Evolutionary conservation across 768 basidiomycete species (phyloP), one percentile per base, ranked within the genome.

Genomic region (Tephrocybe sp.): DNA sequence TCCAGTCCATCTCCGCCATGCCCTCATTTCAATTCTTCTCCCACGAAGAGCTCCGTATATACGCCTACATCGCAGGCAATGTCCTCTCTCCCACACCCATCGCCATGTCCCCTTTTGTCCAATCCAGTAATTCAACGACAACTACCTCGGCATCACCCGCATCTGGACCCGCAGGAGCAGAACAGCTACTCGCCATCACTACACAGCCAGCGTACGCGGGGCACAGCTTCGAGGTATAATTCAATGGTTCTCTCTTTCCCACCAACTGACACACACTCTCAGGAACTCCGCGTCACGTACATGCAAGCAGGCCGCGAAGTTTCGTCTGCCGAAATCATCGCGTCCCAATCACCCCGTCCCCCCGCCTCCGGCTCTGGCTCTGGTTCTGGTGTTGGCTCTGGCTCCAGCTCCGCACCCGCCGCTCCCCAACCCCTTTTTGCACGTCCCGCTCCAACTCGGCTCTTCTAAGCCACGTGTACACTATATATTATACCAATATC

Each of bases 281-380:
- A 82, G 80, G 80, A 82, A 65, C 72, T 81, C 35, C 78, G 78
- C 39, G 56, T 81, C 40, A 78, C 78, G 0, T 75, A 55, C 49
- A 52, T 71, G 31, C 62, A 67, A n/a, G 65, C 68, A 35, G 68
- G 73, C 0, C 73, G 74, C 34, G 76, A 79, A 53, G 67, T 79
- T 43, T 72, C 69, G 3, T 81, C 80, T 2, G 59, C 64, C 5
- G 72, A 75, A 48, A 61, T 71, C 36, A 12, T 41, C 73, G 58
- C 44, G 36, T 36, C 35, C 17, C 35, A 4, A 3, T 7, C 26
- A 7, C 26, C 26, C 26, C 26, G 7, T 26, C 49, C 7, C 35
- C 2, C 20, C 39, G 13, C 45, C 48, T 2, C 35, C 41, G 0
- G n/a, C n/a, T n/a, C n/a, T n/a, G n/a, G n/a, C n/a, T n/a, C n/a